Base-by-base conservation (phyloP, 2,329 filamentous ascomycete genomes). In the Arthrobotrys iridis region DNA sequence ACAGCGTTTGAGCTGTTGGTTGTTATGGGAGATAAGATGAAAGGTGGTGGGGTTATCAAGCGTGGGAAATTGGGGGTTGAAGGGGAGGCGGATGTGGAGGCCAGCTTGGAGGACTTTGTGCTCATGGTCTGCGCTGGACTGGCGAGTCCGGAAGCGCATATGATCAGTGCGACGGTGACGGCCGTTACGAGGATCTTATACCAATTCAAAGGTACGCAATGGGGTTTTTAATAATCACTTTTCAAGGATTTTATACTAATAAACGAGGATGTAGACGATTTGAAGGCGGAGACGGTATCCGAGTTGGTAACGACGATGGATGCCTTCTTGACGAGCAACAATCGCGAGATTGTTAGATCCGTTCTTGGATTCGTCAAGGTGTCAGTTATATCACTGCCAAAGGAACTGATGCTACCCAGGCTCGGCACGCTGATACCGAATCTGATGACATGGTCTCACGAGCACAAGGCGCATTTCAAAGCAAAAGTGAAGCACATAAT, bases 401-500 rank as follows among this genome's bases (percentile, higher is more conserved):
- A 89, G 41, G 88, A 91, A 4, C 85, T 96, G 77, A 90, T 99
- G 84, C 86, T 90, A 35, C 90, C 92, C 3, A 88, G 93, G 22
- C 87, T 99, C 35, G 84, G 86, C 30, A 88, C 89, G 0, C 86
- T 99, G 52, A 88, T 99, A 1, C 92, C 93, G 2, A 96, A 96
- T 82, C 85, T 98, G 18, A 92, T 98, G 86, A 89, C 93, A 43
- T 99, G 95, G 94, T 93, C 91, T 81, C 93, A 97, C 82, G 95
- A 99, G 83, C 96, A 99, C 85, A 98, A 98, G 84, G 93, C 93
- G 10, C 93, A 96, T 81, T 95, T 99, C 84, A 93, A 94, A 80
- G 90, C 92, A 57, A 99, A 98, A 85, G 93, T 99, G 79, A 98
- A 97, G 88, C 93, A 97, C 81, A 98, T 99, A 77, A 85, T 99